These are phyloP conservation scores for Zymoseptoria ardabiliae DNA, from an alignment of 2,329 filamentous ascomycete species.

Conservation along the genomic window DNA sequence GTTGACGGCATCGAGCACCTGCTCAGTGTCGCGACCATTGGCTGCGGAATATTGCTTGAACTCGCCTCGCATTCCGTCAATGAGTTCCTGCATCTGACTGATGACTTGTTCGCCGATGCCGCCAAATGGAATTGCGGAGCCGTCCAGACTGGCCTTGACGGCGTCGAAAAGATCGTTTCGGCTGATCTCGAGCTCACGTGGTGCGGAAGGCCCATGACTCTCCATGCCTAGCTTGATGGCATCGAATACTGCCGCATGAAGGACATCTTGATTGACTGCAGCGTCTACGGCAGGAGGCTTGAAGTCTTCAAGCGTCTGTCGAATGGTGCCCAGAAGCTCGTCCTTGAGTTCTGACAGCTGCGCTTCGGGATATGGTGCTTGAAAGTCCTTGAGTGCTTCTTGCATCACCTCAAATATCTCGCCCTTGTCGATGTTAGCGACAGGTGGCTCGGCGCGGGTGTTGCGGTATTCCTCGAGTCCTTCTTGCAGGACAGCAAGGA, in stretches of 20 bases:
- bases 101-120: slow-evolving; percentile 53
- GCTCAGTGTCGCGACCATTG: slow-evolving; percentile 75
- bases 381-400: slow-evolving; percentile 76
- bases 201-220: slow-evolving; percentile 35
- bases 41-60: slow-evolving; percentile 74
- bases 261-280: slow-evolving; percentile 39
- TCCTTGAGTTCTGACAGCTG: slow-evolving; percentile 62
- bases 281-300: slow-evolving; percentile 43
- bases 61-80: slow-evolving; percentile 55
- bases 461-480: slow-evolving; percentile 70
- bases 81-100: slow-evolving; percentile 50
- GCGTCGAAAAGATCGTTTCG: slow-evolving; percentile 51
- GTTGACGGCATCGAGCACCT: slow-evolving; percentile 79
- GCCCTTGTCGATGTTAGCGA: slow-evolving; percentile 61
- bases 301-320: slow-evolving; percentile 79
- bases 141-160: slow-evolving; percentile 50
- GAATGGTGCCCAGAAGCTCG: slow-evolving; percentile 75
- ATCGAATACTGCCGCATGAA: slow-evolving; percentile 48
- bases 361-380: slow-evolving; percentile 57
- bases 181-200: slow-evolving; percentile 41
- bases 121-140: slow-evolving; percentile 45
- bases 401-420: slow-evolving; percentile 80
- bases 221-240: slow-evolving; percentile 54
- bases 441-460: slow-evolving; percentile 41
- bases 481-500: slow-evolving; percentile 77